Conservation (phyloP, 2,329 filamentous ascomycete species). For the Arthrobotrys entomopaga region DNA sequence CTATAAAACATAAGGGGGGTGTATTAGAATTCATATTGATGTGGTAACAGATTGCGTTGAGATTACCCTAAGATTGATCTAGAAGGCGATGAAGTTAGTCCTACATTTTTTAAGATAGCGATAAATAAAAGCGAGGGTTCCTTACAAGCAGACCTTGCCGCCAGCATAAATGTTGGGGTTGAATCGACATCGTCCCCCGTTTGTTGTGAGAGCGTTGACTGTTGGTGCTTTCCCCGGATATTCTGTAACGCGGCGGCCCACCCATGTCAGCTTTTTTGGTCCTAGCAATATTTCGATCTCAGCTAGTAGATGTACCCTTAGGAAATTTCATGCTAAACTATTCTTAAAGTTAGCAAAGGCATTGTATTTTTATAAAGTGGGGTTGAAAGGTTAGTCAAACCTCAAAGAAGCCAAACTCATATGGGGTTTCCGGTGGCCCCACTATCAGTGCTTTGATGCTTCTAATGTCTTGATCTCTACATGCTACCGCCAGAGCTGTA, state of each 20-base stretch:
- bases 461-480: conserved; percentile 86
- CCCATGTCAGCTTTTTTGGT: neutral
- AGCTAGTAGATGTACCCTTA: conserved; percentile 68
- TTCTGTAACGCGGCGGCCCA: conserved; percentile 66
- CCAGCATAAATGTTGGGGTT: conserved; percentile 95
- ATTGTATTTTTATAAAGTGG: neutral
- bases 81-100: conserved; percentile 19
- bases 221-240: conserved; percentile 77
- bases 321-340: conserved; percentile 82
- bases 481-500: conserved; percentile 84
- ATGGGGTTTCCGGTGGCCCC: conserved; percentile 91
- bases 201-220: conserved; percentile 81
- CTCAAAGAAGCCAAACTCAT: conserved; percentile 98
- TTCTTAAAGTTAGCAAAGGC: conserved; percentile 10
- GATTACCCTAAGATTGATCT: conserved; percentile 86
- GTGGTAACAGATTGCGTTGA: conserved; percentile 1
- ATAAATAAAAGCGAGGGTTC: conserved; percentile 56
- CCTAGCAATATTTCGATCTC: conserved; percentile 3
- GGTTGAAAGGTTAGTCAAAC: conserved; percentile 64
- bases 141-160: conserved; percentile 91
- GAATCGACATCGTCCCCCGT: conserved; percentile 86
- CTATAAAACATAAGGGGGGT: conserved; percentile 64
- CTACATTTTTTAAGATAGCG: neutral
- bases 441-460: conserved; percentile 88
- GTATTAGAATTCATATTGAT: neutral